Evolutionary conservation across 768 basidiomycete genomes (phyloP), one percentile per base, ranked within the genome.

Genomic region (Auricularia sp.): DNA sequence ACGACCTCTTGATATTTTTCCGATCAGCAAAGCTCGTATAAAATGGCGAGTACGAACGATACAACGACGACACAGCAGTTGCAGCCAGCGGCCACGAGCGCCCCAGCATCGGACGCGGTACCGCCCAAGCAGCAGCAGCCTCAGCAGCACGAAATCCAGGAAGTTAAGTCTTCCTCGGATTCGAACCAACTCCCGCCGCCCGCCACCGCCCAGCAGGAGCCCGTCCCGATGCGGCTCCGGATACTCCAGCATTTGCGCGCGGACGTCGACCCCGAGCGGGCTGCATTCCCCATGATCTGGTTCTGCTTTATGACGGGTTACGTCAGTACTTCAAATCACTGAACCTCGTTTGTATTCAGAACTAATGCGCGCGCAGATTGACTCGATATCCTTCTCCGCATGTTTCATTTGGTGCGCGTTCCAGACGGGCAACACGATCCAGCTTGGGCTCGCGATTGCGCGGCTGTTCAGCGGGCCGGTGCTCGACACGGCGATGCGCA

Each of bases 361-460:
- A 39, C 66, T 64, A 65, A 67, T 21, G 3, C 47, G 3, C 16
- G 47, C 47, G 47, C 47, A 51, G 47, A 51, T 51, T 8, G 87
- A 89, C 69, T 82, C 83, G 1, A 78, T 91, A 35, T 85, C 84
- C 3, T 92, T 92, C 77, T 84, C 88, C 54, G 87, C 91, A 2
- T 77, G 90, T 59, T 92, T 85, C 72, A 84, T 92, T 12, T 93
- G 91, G 89, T 88, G 87, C 73, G 90, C 87, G 14, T 92, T 91
- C 74, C 90, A 92, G 74, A 91, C 90, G 0, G 90, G 76, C 3
- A 73, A 72, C 60, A 70, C 76, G 51, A 74, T 76, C 29, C 75
- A 94, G 86, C 79, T 95, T 14, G 82, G 88, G 1, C 77, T 95
- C 33, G 92, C 93, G 2, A 71, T 95, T 61, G 91, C 89, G 0